Evolutionary conservation across 2,329 filamentous ascomycete species (phyloP), one percentile per base, ranked within the genome.

Genomic region (Sphaerulina musiva): DNA sequence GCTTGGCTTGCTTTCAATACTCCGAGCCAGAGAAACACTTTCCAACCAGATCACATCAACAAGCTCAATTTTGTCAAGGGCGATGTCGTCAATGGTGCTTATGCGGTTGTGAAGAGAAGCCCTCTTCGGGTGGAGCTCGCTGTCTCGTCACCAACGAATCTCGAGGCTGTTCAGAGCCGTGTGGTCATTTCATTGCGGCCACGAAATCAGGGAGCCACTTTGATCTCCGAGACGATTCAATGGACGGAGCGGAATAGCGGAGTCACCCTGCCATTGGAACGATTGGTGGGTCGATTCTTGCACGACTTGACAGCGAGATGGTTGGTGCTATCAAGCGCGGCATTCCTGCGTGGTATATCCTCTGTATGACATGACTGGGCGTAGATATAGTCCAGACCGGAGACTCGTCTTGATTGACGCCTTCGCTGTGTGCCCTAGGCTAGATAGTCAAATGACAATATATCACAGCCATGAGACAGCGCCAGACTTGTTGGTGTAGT

Each of bases 151-250:
- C 47, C 54, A 4, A 38, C 46, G 34, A 38, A 36, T 4, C 40
- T 49, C 17, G 48, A 49, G 12, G 42, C 47, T 26, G 40, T 62
- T 4, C 31, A 49, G 5, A 57, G 60, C 4, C 48, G 59, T 29
- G 41, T 58, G 39, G 48, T 62, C 23, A 55, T 62, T 17, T 53
- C 49, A 26, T 29, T 59, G 41, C 47, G 55, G 11, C 58, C 58
- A n/a, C 42, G 60, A 11, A 57, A 59, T 14, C 48, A 59, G 8
- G 60, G 60, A 10, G 54, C 59, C 14, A 54, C 54, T 8, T 26
- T 62, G 42, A 50, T 54, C 4, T 58, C 46, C n/a, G 60, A 62
- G 52, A 62, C 60, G n/a, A 51, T 62, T 23, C 58, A 61, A 26
- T 62, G 60, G 60, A 56, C 52, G 7, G 51, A 52, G 39, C 59